Percentiles rank a stretch among this genome's conserved stretches.
These are phyloP conservation scores for Rhodotorula graminis DNA, from an alignment of 768 basidiomycete genomes.

Conservation along the genomic window DNA sequence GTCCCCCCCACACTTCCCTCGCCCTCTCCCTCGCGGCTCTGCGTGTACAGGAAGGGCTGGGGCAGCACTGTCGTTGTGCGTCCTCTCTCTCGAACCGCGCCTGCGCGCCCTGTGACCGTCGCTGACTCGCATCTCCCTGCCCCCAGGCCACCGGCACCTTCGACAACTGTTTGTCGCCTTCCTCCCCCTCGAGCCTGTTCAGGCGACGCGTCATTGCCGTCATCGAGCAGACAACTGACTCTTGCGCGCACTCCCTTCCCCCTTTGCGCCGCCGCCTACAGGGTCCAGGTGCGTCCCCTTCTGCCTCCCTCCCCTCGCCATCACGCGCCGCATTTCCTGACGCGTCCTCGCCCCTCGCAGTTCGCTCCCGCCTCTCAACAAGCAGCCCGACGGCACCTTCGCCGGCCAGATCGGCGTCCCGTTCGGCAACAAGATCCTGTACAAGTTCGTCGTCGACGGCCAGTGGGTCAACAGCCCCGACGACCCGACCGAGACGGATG, in stretches of 20 bases:
- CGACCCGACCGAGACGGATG: conserved; percentile 61
- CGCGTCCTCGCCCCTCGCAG: conserved; percentile 43
- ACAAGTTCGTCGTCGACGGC: conserved; percentile 78
- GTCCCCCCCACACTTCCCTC: background rate
- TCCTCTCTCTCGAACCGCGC: conserved; percentile 55
- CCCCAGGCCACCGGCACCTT: conserved; percentile 64
- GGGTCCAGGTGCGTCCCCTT: conserved; percentile 5
- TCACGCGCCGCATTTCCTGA: conserved; percentile 54
- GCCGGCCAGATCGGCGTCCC: conserved; percentile 56
- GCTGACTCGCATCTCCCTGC: background rate
- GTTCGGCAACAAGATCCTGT: conserved; percentile 61
- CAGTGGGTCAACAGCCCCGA: conserved; percentile 57
- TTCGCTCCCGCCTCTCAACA: conserved; percentile 57
- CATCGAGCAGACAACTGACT: background rate
- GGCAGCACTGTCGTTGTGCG: conserved; percentile 18
- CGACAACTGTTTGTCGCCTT: conserved; percentile 58
- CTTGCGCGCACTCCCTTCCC: background rate
- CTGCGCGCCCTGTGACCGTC: conserved; percentile 5
- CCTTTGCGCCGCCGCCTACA: background rate
- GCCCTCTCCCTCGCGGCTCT: background rate
- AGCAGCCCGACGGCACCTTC: conserved; percentile 54
- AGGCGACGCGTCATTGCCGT: fast-evolving
- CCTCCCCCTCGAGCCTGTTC: background rate
- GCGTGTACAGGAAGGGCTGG: conserved; percentile 12
- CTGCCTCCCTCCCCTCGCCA: background rate